These are phyloP conservation scores for Cryptococcus depauperatus DNA, from an alignment of 1,284 basidiomycete genomes.

Conservation along the genomic window DNA sequence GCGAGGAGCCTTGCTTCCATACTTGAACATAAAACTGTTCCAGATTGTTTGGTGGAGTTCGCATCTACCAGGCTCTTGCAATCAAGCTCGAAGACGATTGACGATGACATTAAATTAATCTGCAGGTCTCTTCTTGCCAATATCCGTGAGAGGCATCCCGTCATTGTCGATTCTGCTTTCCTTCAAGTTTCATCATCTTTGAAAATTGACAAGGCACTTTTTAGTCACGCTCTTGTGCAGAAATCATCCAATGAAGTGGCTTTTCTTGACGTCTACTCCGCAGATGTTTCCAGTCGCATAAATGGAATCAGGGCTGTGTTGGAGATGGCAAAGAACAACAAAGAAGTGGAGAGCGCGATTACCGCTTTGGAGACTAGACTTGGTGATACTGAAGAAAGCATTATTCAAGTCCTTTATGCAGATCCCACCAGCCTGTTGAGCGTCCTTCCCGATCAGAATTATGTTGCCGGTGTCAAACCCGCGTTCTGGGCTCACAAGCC, in stretches of 20 bases:
- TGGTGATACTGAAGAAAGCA: constrained; percentile 55
- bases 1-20: constrained; percentile 17
- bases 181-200: constrained; percentile 15
- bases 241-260: constrained; percentile 20
- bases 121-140: constrained; percentile 26
- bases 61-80: constrained; percentile 24
- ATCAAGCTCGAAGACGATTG: constrained; percentile 11
- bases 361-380: constrained; percentile 51
- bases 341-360: constrained; percentile 31
- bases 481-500: constrained; percentile 46
- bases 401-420: constrained; percentile 61
- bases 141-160: constrained; percentile 38
- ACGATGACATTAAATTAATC: constrained; percentile 15
- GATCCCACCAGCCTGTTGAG: constrained; percentile 49
- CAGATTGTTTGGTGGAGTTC: constrained; percentile 21
- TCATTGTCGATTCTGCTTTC: constrained; percentile 29
- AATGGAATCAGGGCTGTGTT: constrained; percentile 40
- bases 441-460: constrained; percentile 47
- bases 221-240: constrained; percentile 14
- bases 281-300: constrained; percentile 42
- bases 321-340: constrained; percentile 14
- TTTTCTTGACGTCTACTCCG: constrained; percentile 41
- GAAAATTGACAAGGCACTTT: constrained; percentile 2
- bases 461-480: constrained; percentile 50
- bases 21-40: constrained; percentile 23